These are phyloP conservation scores for Iris pallida DNA, from an alignment of 116 monocot species.

Conservation along the genomic window DNA sequence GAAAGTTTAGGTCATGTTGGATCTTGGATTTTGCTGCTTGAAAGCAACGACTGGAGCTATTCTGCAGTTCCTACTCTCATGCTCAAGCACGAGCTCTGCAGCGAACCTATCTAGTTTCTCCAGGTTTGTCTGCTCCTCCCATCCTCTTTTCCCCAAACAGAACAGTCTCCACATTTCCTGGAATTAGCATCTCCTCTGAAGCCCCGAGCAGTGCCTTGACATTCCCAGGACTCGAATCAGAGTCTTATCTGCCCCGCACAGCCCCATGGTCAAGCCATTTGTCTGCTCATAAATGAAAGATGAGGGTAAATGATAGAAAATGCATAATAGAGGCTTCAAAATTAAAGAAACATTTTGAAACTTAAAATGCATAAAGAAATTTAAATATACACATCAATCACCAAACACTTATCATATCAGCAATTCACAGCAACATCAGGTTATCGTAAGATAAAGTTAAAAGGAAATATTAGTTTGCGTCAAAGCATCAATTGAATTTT, in stretches of 20 bases:
- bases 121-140: constrained; percentile 41
- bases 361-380: no score
- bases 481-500: no score
- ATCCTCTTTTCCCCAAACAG: constrained; percentile 47
- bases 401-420: no score
- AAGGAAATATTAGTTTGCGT: no score
- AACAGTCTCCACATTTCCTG: constrained; percentile 48
- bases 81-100: constrained; percentile 44
- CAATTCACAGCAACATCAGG: no score
- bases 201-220: constrained; percentile 18
- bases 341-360: no score
- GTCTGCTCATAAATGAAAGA: constrained; percentile 2
- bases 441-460: no score
- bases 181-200: constrained; percentile 49
- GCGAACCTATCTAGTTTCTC: constrained; percentile 58
- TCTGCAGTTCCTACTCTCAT: constrained; percentile 35
- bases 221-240: constrained; percentile 30
- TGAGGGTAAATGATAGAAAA: no score
- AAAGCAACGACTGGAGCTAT: constrained; percentile 57
- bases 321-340: no score
- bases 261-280: constrained; percentile 12
- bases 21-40: constrained; percentile 27
- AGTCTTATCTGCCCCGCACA: constrained; percentile 18
- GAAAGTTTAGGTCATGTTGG: constrained; percentile 2
- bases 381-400: no score